Evolutionary conservation across 441 rosid genomes (phyloP).

Genomic region (Eutrema salsugineum): DNA sequence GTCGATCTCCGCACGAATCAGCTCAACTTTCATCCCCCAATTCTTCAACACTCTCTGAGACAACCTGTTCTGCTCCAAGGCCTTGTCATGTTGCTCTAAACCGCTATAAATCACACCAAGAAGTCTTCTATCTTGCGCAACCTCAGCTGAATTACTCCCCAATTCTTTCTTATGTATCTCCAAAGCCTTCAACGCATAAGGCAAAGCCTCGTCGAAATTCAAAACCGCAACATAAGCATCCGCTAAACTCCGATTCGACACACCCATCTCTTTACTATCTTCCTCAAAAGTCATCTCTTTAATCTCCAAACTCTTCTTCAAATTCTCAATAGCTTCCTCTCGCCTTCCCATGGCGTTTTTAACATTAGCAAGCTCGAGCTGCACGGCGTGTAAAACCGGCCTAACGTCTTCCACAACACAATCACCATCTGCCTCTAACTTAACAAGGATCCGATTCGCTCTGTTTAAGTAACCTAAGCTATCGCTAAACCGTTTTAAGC

Average conservation of each 20-base stretch:
- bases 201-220: conserved; percentile 81
- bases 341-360: conserved; percentile 91
- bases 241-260: conserved; percentile 64
- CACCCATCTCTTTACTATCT: conserved; percentile 76
- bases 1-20: conserved; percentile 76
- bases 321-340: conserved; percentile 85
- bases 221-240: conserved; percentile 85
- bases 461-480: conserved; percentile 75
- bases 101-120: conserved; percentile 87
- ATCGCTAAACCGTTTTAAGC: conserved; percentile 70
- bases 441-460: conserved; percentile 66
- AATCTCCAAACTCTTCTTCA: conserved; percentile 71
- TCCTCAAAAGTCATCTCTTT: conserved; percentile 67
- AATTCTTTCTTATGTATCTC: conserved; percentile 74
- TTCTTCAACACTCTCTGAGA: conserved; percentile 73
- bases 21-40: conserved; percentile 79
- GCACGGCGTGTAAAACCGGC: conserved; percentile 77
- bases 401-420: conserved; percentile 47
- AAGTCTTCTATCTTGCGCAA: conserved; percentile 81
- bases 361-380: conserved; percentile 77
- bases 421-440: conserved; percentile 53
- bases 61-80: conserved; percentile 79
- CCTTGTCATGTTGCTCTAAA: conserved; percentile 80
- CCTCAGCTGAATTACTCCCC: conserved; percentile 81
- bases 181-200: conserved; percentile 66